Evolutionary conservation across 345 rosid genomes (phyloP), one percentile per base, ranked within the genome.

Genomic region (Bretschneidera sinensis): DNA sequence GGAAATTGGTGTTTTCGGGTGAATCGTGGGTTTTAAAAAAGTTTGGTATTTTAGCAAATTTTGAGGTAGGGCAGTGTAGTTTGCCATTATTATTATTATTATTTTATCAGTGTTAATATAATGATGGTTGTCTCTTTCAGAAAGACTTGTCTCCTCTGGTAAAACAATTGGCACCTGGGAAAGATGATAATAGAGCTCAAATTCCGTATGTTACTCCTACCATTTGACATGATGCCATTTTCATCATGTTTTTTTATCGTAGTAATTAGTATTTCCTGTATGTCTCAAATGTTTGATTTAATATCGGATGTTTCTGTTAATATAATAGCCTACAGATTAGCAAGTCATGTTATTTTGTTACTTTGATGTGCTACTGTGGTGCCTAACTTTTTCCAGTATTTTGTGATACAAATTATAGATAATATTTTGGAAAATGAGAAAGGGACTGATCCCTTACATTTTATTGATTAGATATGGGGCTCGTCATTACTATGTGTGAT

Each of bases 131-230:
- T 63, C 50, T 48, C 45, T 54, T 57, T 69, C 83, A 92, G 94
- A 80, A 75, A 72, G 97, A 87, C 69, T 81, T 92, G 64, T 89
- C 97, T 74, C 92, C 92, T 51, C 76, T 84, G 74, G 87, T 92
- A 54, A 79, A 83, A 73, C 79, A 71, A 64, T 63, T 92, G 79
- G 97, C 86, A 59, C 96, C 98, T 61, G 81, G 75, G 62, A 75
- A 70, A 28, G 73, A 73, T 54, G 75, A 77, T 67, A 67, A 67
- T 69, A 83, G 68, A 70, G 76, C 81, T 68, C 87, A 74, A 66
- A 85, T 92, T 68, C 98, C 98, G 97, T 91, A 91, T 59, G 89
- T 71, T 68, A 11, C 45, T 56, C 45, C 18, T 39, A 6, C 62
- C 9, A 8, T 34, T 55, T n/a, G 17, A 57, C 20, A 20, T 50